phyloP scores from a whole-genome alignment of 176 grass and related monocot genomes.

The Aegilops speltoides region DNA sequence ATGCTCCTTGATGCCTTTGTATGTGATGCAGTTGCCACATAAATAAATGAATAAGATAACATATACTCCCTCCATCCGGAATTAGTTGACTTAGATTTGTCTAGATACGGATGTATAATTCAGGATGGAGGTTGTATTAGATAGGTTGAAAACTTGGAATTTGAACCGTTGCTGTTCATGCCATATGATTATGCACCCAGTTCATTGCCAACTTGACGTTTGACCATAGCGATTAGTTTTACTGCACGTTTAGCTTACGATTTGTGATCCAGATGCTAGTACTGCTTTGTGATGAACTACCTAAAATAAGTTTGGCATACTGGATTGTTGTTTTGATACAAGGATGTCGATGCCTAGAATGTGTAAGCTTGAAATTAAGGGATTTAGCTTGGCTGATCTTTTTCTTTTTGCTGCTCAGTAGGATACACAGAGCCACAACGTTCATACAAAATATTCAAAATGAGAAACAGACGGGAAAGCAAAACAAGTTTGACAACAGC shows the following conservation, averaged over 20 bases:
- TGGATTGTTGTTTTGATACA: not conserved
- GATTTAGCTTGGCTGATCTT: not conserved
- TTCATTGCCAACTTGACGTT: not conserved
- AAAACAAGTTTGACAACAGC: not conserved
- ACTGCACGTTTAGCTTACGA: not conserved
- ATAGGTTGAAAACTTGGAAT: not conserved
- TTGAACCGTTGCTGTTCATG: not conserved
- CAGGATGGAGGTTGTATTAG: not conserved
- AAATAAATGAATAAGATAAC: not conserved
- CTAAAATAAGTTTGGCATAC: not conserved
- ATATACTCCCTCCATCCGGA: not conserved
- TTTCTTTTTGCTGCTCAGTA: not conserved
- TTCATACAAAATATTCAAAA: not conserved
- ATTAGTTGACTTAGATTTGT: too few relatives aligned
- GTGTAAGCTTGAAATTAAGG: not conserved
- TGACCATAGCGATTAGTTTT: not conserved
- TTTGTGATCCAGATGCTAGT: not conserved
- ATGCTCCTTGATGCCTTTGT: not conserved
- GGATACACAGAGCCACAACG: not conserved
- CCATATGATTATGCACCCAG: not conserved
- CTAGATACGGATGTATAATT: too few relatives aligned
- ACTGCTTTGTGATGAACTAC: not conserved
- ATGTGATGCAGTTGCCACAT: constrained; percentile 2
- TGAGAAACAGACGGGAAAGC: not conserved
- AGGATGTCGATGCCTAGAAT: not conserved